These are phyloP conservation scores for Fusarium nelsonii DNA, from an alignment of 2,329 filamentous ascomycete species.

Conservation along the genomic window DNA sequence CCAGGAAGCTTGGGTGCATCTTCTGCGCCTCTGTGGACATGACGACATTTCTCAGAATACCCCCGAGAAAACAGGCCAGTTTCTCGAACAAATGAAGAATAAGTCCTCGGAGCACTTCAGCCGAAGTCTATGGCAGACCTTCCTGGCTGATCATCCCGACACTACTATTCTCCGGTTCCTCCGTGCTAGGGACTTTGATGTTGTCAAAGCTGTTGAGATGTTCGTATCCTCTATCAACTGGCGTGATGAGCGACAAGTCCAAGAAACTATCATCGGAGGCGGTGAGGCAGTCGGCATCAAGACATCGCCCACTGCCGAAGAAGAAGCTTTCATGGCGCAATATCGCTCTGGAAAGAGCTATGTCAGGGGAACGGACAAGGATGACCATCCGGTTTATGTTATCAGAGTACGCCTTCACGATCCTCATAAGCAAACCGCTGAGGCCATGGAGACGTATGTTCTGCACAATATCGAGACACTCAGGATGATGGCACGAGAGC, in stretches of 20 bases:
- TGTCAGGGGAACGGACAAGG: slow-evolving; percentile 53
- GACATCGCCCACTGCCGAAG: slow-evolving; percentile 38
- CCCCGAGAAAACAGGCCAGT: slow-evolving; percentile 9
- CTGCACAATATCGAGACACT: slow-evolving; percentile 57
- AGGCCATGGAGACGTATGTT: slow-evolving; percentile 55
- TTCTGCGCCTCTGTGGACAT: slow-evolving; percentile 30
- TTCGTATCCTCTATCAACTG: slow-evolving; percentile 55
- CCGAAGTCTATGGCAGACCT: slow-evolving; percentile 23
- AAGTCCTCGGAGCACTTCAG: slow-evolving; percentile 33
- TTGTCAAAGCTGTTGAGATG: slow-evolving; percentile 56
- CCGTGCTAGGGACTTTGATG: slow-evolving; percentile 57
- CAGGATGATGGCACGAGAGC: slow-evolving; percentile 44
- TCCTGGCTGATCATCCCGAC: slow-evolving; percentile 54
- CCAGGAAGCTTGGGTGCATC: slow-evolving; percentile 38
- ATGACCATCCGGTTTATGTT: slow-evolving; percentile 54
- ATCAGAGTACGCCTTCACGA: slow-evolving; percentile 49
- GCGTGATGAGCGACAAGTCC: slow-evolving; percentile 52
- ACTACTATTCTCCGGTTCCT: slow-evolving; percentile 56
- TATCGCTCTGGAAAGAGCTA: slow-evolving; percentile 56
- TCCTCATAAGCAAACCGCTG: slow-evolving; percentile 50
- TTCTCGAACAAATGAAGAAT: slow-evolving; percentile 10
- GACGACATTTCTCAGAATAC: slow-evolving; percentile 4
- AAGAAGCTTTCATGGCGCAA: slow-evolving; percentile 55
- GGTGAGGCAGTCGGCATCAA: slow-evolving; percentile 52
- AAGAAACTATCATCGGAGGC: slow-evolving; percentile 49